A percentile compares a stretch with the other conserved stretches of the same genome.
Conservation (phyloP, 805 yeast species). For the Nematodospora valgi region DNA sequence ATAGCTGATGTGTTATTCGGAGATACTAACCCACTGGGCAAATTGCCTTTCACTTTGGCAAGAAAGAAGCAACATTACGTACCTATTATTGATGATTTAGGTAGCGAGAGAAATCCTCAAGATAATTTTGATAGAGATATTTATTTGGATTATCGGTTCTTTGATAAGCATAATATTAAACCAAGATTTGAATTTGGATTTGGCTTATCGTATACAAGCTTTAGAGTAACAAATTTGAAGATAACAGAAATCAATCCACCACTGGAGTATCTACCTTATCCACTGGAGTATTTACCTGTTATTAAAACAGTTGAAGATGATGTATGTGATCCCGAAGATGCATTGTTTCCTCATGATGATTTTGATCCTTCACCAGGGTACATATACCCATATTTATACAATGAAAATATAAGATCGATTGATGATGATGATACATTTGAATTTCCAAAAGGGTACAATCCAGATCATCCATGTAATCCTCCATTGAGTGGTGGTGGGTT, state of each 20-base stretch:
- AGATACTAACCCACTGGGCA: slow-evolving; percentile 59
- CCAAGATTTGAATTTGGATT: slow-evolving; percentile 63
- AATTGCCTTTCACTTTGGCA: slow-evolving; percentile 62
- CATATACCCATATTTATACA: slow-evolving; percentile 52
- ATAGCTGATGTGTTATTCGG: slow-evolving; percentile 59
- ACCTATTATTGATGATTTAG: slow-evolving; percentile 38
- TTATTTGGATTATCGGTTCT: slow-evolving; percentile 54
- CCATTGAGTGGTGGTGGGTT: slow-evolving; percentile 48
- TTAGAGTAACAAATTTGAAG: slow-evolving; percentile 31
- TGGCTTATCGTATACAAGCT: slow-evolving; percentile 55
- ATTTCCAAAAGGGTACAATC: slow-evolving; percentile 36
- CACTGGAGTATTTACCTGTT: slow-evolving; percentile 44
- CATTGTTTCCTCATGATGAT: slow-evolving; percentile 50
- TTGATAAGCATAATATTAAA: slow-evolving; percentile 51
- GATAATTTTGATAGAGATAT: slow-evolving; percentile 46
- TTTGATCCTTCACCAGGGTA: slow-evolving; percentile 52
- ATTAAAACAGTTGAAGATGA: slow-evolving; percentile 42
- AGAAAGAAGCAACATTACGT: slow-evolving; percentile 46
- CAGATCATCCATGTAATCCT: slow-evolving; percentile 33
- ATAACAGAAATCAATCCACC: slow-evolving; percentile 42
- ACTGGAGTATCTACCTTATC: slow-evolving; percentile 43
- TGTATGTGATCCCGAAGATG: slow-evolving; percentile 52
- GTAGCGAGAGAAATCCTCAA: slow-evolving; percentile 31
- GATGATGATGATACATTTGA: slow-evolving; percentile 37
- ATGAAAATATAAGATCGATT: slow-evolving; percentile 28